Base-by-base conservation (phyloP, 2,329 filamentous ascomycete genomes). In the Aureobasidium uvarum region DNA sequence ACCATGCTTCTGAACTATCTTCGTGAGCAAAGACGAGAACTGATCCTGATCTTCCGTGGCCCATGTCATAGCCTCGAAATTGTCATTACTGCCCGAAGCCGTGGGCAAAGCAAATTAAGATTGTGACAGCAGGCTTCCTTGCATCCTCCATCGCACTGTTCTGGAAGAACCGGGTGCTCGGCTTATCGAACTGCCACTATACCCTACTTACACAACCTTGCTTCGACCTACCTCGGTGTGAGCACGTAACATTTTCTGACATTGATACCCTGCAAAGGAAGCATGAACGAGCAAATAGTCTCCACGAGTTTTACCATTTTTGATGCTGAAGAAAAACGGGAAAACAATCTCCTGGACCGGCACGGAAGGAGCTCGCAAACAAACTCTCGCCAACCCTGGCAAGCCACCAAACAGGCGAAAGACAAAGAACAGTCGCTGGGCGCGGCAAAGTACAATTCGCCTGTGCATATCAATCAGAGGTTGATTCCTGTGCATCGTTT, bases 81-180 rank as follows among this genome's bases (percentile, higher is more conserved):
- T 60, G 41, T 48, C 41, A 38, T 60, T 38, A 16, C 41, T 31
- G 56, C 25, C 56, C 56, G 28, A 48, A 31, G 31, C 56, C 56
- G 14, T 20, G 56, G 58, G 45, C 45, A 16, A 62, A 62, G 45
- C 36, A 62, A 62, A 28, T 62, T 62, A 50, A 62, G 58, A 62
- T 51, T 51, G 48, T 52, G 60, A 63, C 60, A 54, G 60, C 48
- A 52, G 48, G 60, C 52, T 43, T 51, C 54, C 62, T 65, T 65
- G 52, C 62, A 65, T 65, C 43, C 52, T 65, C 50, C 52, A 20
- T 28, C 25, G 36, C 20, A 48, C 52, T 51, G 23, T 65, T 65
- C 63, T 65, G 63, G 63, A 65, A 65, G 45, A 59, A 48, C 46
- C 52, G 63, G 41, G 25, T 43, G 36, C 43, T 58, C 54, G 63